Conservation (phyloP, 2,329 filamentous ascomycete genomes). For the Alternaria viburni region DNA sequence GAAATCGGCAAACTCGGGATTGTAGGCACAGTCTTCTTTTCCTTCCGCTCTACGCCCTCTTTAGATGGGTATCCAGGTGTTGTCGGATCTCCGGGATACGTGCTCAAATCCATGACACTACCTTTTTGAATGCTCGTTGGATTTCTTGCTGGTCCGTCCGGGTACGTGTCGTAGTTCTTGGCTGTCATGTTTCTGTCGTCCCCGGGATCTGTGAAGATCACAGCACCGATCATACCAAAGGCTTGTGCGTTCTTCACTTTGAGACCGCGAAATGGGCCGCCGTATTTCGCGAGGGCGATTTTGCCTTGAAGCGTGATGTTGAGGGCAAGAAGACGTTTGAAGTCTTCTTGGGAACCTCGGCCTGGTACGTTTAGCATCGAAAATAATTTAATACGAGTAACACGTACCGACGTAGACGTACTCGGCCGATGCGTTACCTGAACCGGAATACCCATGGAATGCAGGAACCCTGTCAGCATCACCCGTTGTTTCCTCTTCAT, state of each 20-base stretch:
- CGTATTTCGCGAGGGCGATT: constrained; percentile 55
- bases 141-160: constrained; percentile 40
- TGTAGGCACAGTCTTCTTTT: constrained; percentile 63
- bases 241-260: constrained; percentile 57
- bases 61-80: constrained; percentile 76
- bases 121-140: constrained; percentile 54
- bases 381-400: background rate
- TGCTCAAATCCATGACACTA: constrained; percentile 64
- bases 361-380: background rate
- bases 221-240: constrained; percentile 50
- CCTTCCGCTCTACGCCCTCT: constrained; percentile 75
- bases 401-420: constrained; percentile 53
- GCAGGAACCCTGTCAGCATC: constrained; percentile 50
- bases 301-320: constrained; percentile 55
- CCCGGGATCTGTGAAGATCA: constrained; percentile 54
- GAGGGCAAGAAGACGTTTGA: constrained; percentile 48
- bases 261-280: constrained; percentile 53
- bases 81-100: constrained; percentile 55
- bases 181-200: constrained; percentile 48
- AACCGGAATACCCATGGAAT: constrained; percentile 56
- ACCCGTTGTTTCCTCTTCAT: constrained; percentile 37
- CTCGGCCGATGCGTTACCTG: constrained; percentile 53
- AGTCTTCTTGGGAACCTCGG: constrained; percentile 50
- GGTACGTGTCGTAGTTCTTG: constrained; percentile 38
- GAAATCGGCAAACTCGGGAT: constrained; percentile 90